A percentile compares a stretch with the other conserved stretches of the same genome.
phyloP scores from a whole-genome alignment of 495 filamentous ascomycete species.

The Xylaria longipes region DNA sequence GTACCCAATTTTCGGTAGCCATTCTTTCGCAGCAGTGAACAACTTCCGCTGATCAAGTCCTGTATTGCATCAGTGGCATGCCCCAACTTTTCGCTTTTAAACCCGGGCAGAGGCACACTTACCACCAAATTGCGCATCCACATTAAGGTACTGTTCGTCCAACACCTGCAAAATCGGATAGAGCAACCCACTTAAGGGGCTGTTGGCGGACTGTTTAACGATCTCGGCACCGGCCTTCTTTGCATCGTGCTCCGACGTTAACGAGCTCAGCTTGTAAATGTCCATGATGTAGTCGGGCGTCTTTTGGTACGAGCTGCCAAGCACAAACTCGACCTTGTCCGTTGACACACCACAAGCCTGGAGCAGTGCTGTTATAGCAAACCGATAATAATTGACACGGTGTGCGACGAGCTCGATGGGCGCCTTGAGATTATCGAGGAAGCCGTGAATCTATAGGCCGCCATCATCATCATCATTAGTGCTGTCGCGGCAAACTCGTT shows the following conservation, averaged over 20 bases:
- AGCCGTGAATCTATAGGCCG: slow-evolving; percentile 58
- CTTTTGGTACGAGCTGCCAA: slow-evolving; percentile 85
- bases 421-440: slow-evolving; percentile 84
- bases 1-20: slow-evolving; percentile 74
- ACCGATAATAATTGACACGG: slow-evolving; percentile 75
- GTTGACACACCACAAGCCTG: slow-evolving; percentile 75
- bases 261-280: slow-evolving; percentile 65
- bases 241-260: slow-evolving; percentile 71
- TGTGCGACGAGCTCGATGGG: slow-evolving; percentile 85
- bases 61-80: slow-evolving; percentile 3
- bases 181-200: slow-evolving; percentile 77
- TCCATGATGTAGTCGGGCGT: slow-evolving; percentile 75
- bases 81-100: neutral
- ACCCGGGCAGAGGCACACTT: neutral
- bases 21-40: slow-evolving; percentile 79
- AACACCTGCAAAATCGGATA: slow-evolving; percentile 91
- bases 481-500: neutral
- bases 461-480: slow-evolving; percentile 4
- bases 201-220: slow-evolving; percentile 84
- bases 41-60: slow-evolving; percentile 87
- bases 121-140: slow-evolving; percentile 81
- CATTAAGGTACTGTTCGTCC: slow-evolving; percentile 87
- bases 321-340: slow-evolving; percentile 81
- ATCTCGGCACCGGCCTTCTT: slow-evolving; percentile 91
- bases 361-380: slow-evolving; percentile 69